Percentiles rank a stretch among this genome's conserved stretches.
These are phyloP conservation scores for Scalesia atractyloides DNA, from an alignment of 129 eudicot species.

Conservation along the genomic window DNA sequence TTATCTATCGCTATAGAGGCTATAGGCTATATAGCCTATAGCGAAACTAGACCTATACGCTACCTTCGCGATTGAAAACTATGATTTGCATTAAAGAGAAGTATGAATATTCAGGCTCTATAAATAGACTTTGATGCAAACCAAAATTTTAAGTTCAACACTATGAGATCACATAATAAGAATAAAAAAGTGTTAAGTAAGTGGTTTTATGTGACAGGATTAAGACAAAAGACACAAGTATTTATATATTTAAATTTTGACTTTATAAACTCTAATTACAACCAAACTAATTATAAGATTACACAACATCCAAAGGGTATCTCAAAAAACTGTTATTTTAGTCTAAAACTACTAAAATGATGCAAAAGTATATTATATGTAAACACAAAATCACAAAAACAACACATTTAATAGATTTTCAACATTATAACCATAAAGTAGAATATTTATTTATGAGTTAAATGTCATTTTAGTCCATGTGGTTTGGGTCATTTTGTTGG, in stretches of 20 bases:
- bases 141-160: no score
- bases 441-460: background rate
- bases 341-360: constrained; percentile 2
- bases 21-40: no score
- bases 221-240: no score
- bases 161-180: no score
- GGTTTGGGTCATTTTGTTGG: no score
- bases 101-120: background rate
- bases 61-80: no score
- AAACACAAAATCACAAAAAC: background rate
- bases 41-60: no score
- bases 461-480: no score
- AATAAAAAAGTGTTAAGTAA: no score
- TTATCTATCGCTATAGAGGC: no score
- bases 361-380: background rate
- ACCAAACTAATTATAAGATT: background rate
- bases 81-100: background rate
- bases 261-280: background rate
- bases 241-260: background rate
- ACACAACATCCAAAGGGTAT: constrained; percentile 12
- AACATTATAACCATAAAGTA: background rate
- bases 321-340: background rate
- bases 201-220: no score
- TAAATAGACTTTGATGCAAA: background rate
- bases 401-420: background rate